Evolutionary conservation across 2,329 filamentous ascomycete species (phyloP).

Genomic region (Monosporascus sp.): DNA sequence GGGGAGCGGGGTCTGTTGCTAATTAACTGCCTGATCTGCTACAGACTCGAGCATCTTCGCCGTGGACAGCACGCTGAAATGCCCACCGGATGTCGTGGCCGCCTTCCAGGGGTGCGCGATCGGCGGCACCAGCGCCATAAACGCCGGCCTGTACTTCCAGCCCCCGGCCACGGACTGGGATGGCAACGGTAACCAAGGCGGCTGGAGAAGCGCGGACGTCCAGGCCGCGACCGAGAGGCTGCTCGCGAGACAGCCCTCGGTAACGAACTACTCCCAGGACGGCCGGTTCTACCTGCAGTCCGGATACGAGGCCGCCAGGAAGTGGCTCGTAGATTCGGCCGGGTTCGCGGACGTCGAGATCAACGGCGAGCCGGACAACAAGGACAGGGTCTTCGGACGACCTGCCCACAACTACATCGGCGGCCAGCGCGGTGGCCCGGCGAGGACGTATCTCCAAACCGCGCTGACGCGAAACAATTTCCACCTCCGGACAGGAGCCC

Average conservation of each 20-base stretch:
- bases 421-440: constrained; percentile 45
- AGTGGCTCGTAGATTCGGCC: constrained; percentile 47
- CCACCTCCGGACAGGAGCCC: constrained; percentile 36
- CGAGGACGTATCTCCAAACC: constrained; percentile 44
- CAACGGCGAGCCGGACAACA: constrained; percentile 39
- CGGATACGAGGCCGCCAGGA: constrained; percentile 40
- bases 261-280: constrained; percentile 40
- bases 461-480: constrained; percentile 39
- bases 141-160: constrained; percentile 49
- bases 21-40: not conserved
- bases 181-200: constrained; percentile 37
- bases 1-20: not conserved
- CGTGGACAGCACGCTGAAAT: constrained; percentile 34
- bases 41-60: constrained; percentile 45
- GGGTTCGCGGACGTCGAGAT: constrained; percentile 43
- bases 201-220: constrained; percentile 48
- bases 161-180: constrained; percentile 50
- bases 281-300: constrained; percentile 41
- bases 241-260: constrained; percentile 37
- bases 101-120: constrained; percentile 46
- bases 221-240: constrained; percentile 39
- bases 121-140: constrained; percentile 49
- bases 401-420: constrained; percentile 43
- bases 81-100: constrained; percentile 32
- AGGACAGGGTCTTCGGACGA: constrained; percentile 43